phyloP scores from a whole-genome alignment of 73 alveolate species.

The Tetrahymena borealis region DNA sequence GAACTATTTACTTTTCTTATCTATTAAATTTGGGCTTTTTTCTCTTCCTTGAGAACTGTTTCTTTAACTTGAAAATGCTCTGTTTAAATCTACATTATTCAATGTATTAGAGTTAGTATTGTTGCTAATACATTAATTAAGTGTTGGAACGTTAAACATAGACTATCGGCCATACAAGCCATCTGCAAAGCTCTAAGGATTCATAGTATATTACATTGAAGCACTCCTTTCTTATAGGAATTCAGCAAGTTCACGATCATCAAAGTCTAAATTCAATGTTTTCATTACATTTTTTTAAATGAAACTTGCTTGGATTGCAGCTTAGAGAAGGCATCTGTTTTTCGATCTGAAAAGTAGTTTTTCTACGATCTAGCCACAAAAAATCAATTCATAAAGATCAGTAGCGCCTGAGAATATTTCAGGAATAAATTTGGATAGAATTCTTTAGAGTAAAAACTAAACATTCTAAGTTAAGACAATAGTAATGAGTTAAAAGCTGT shows the following conservation, averaged over 20 bases:
- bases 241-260: background rate
- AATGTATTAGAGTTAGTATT: background rate
- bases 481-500: background rate
- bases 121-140: background rate
- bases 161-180: background rate
- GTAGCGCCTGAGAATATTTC: background rate
- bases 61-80: background rate
- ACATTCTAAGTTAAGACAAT: background rate
- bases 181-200: background rate
- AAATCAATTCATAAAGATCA: background rate
- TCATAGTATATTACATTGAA: background rate
- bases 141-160: background rate
- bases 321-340: background rate
- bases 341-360: background rate
- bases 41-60: background rate
- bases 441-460: background rate
- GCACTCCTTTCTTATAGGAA: background rate
- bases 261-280: background rate
- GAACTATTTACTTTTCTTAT: background rate
- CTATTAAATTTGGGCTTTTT: background rate
- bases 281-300: background rate
- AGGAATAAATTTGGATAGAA: background rate
- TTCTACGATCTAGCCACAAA: background rate
- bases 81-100: background rate
- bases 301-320: background rate